A percentile compares a stretch with the other conserved stretches of the same genome.
phyloP scores from a whole-genome alignment of 352 stramenopile species.

The Plasmopara muralis region DNA sequence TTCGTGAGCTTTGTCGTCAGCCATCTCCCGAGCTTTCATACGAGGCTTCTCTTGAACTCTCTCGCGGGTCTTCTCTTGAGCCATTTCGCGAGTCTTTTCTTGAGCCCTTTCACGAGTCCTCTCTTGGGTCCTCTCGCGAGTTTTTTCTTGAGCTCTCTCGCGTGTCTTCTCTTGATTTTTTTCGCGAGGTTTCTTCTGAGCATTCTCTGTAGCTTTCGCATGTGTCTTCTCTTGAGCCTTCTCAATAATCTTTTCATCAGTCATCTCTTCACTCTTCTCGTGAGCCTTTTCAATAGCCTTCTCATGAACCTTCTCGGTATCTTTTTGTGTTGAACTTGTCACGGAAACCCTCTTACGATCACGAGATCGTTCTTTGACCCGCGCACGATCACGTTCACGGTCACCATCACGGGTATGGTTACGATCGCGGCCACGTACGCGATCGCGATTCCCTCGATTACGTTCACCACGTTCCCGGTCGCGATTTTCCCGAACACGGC shows the following conservation, averaged over 20 bases:
- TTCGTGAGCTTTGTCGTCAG: constrained; percentile 6
- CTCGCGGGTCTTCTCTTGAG: not conserved
- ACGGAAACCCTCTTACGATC: constrained; percentile 2
- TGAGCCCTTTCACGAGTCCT: not conserved
- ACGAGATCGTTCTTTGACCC: constrained; percentile 26
- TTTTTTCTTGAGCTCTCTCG: not conserved
- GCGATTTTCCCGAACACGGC: constrained; percentile 8
- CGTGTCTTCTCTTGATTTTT: not conserved
- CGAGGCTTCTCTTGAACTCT: not conserved
- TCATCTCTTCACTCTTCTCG: not conserved
- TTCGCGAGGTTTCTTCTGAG: not conserved
- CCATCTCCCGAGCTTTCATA: not conserved
- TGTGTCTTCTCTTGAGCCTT: not conserved
- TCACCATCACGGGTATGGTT: constrained; percentile 11
- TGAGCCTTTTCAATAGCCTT: not conserved
- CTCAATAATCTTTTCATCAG: not conserved
- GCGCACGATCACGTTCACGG: constrained; percentile 12
- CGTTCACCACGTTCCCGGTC: constrained; percentile 18
- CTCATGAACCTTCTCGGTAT: constrained; percentile 14
- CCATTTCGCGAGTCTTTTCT: not conserved
- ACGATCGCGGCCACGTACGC: constrained; percentile 15
- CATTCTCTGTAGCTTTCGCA: constrained; percentile 19
- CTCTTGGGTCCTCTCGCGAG: not conserved
- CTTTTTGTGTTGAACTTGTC: constrained; percentile 2
- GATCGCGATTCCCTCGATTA: not conserved